Conservation (phyloP, 208 protist genomes). For the Naegleria lovaniensis region DNA sequence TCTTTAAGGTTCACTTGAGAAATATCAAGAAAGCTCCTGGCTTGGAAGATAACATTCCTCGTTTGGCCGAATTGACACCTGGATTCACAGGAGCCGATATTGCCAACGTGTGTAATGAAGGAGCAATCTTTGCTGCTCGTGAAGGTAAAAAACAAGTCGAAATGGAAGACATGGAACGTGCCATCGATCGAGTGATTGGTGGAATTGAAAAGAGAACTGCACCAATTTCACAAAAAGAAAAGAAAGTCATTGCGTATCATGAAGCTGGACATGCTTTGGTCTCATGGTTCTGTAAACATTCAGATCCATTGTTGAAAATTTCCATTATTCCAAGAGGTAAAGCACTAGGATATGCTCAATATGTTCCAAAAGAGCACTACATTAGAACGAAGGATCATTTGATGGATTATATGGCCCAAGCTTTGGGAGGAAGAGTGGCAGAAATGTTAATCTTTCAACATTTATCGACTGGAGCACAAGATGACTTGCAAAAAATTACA, state of each 20-base stretch:
- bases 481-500: slow-evolving; percentile 90
- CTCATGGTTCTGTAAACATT: slow-evolving; percentile 92
- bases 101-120: slow-evolving; percentile 93
- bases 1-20: slow-evolving; percentile 86
- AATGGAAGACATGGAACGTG: slow-evolving; percentile 79
- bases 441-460: slow-evolving; percentile 83
- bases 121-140: slow-evolving; percentile 54
- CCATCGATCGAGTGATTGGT: slow-evolving; percentile 87
- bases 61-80: slow-evolving; percentile 48
- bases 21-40: slow-evolving; percentile 58
- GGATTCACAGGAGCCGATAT: slow-evolving; percentile 84
- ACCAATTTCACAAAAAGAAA: slow-evolving; percentile 74
- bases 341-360: slow-evolving; percentile 94
- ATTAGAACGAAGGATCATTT: slow-evolving; percentile 82
- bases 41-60: slow-evolving; percentile 2
- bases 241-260: slow-evolving; percentile 90
- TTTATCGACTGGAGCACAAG: slow-evolving; percentile 82
- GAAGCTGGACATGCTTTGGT: slow-evolving; percentile 94
- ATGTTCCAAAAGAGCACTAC: slow-evolving; percentile 86
- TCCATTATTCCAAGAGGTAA: slow-evolving; percentile 92
- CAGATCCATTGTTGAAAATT: slow-evolving; percentile 93
- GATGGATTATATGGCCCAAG: slow-evolving; percentile 83
- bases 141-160: slow-evolving; percentile 54
- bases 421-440: slow-evolving; percentile 81
- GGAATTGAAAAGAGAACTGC: slow-evolving; percentile 84